Percentiles rank a stretch among this genome's conserved stretches.
phyloP scores from a whole-genome alignment of 352 stramenopile genomes.

The Pythium sukuiense region DNA sequence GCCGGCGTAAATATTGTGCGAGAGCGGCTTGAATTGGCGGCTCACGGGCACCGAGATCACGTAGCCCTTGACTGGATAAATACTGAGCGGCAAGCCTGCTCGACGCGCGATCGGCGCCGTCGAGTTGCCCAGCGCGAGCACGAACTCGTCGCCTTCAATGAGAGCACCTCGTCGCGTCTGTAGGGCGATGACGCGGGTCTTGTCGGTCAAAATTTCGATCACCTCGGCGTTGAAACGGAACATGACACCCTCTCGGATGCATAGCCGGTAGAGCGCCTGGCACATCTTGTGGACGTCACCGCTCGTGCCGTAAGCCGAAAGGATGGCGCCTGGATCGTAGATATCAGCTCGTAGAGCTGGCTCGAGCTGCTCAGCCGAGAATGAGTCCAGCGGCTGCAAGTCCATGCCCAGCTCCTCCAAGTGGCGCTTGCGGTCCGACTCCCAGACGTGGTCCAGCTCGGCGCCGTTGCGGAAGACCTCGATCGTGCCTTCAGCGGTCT shows the following conservation, averaged over 20 bases:
- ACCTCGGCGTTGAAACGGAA: constrained; percentile 88
- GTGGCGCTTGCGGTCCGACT: constrained; percentile 71
- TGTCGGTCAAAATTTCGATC: constrained; percentile 75
- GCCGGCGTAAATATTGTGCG: constrained; percentile 84
- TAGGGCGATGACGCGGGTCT: constrained; percentile 73
- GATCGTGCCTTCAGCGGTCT: constrained; percentile 82
- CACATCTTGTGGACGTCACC: constrained; percentile 90
- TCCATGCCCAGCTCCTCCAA: constrained; percentile 79
- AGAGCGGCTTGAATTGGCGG: constrained; percentile 54
- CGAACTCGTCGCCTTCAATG: constrained; percentile 87
- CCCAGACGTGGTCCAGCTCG: constrained; percentile 68
- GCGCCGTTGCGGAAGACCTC: constrained; percentile 65
- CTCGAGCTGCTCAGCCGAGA: constrained; percentile 67
- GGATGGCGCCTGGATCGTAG: constrained; percentile 63
- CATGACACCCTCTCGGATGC: constrained; percentile 83
- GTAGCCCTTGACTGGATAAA: constrained; percentile 87
- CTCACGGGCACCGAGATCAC: constrained; percentile 81
- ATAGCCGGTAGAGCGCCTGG: constrained; percentile 75
- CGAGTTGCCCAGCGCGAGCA: constrained; percentile 79
- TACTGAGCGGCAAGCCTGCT: constrained; percentile 73
- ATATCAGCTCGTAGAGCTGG: constrained; percentile 57
- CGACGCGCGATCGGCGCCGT: constrained; percentile 64
- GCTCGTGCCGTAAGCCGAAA: constrained; percentile 82
- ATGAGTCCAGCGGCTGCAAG: constrained; percentile 56
- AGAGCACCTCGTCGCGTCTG: constrained; percentile 78